Evolutionary conservation across 1,284 basidiomycete species (phyloP).

Genomic region (Ganoderma boninense): DNA sequence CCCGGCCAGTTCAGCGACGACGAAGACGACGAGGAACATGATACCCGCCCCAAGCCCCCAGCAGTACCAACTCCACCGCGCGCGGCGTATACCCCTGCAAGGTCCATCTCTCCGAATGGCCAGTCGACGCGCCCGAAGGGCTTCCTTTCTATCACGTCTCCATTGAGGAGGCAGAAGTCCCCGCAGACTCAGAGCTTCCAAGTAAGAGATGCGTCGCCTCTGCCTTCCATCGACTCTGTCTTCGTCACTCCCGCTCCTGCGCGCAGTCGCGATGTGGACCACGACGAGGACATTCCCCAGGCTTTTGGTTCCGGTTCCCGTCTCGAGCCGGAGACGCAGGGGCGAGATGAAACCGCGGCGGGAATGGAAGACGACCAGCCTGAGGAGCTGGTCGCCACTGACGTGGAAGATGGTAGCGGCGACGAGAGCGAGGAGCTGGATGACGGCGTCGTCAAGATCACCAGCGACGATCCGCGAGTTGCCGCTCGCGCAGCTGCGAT

Average conservation of each 20-base stretch:
- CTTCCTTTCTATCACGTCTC: constrained; percentile 28
- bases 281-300: not conserved
- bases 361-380: constrained; percentile 22
- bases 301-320: not conserved
- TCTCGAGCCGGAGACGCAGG: constrained; percentile 19
- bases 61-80: constrained; percentile 18
- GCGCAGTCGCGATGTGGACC: not conserved
- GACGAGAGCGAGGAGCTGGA: constrained; percentile 52
- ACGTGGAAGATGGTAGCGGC: constrained; percentile 40
- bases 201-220: constrained; percentile 15
- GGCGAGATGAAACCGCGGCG: constrained; percentile 27
- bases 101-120: constrained; percentile 19
- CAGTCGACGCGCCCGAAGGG: constrained; percentile 19
- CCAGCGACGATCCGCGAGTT: constrained; percentile 80
- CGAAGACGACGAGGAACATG: constrained; percentile 16
- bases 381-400: constrained; percentile 41
- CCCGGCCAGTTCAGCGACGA: constrained; percentile 35
- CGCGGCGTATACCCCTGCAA: constrained; percentile 10
- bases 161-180: constrained; percentile 26
- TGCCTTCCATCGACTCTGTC: constrained; percentile 26
- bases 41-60: constrained; percentile 16
- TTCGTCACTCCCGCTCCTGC: constrained; percentile 20
- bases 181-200: constrained; percentile 6
- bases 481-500: constrained; percentile 92
- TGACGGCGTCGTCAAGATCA: constrained; percentile 74